phyloP scores from a whole-genome alignment of 2,329 filamentous ascomycete species.

The Macrophomina pseudophaseolina region DNA sequence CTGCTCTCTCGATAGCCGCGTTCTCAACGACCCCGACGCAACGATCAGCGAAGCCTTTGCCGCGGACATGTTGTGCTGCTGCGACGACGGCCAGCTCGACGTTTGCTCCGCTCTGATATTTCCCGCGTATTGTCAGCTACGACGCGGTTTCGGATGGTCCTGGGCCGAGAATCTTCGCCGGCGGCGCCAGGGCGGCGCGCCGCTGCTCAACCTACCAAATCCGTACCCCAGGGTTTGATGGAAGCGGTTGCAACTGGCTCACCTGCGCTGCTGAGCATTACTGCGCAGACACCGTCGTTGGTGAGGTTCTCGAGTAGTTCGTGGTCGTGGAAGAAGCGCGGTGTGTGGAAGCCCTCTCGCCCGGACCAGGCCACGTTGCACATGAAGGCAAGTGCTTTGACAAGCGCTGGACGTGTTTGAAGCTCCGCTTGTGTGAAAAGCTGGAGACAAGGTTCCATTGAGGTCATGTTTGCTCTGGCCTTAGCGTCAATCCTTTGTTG shows the following conservation, averaged over 20 bases:
- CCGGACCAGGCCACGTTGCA: background rate
- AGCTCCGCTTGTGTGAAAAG: background rate
- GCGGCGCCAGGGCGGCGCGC: too few relatives aligned
- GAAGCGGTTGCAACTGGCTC: slow-evolving; percentile 3
- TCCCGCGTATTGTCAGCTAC: too few relatives aligned
- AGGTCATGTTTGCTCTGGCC: background rate
- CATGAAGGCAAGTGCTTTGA: background rate
- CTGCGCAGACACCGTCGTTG: background rate
- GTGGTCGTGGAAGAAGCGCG: background rate
- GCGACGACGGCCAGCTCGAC: background rate
- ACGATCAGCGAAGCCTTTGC: background rate
- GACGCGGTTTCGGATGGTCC: too few relatives aligned
- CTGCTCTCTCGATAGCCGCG: background rate
- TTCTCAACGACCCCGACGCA: background rate
- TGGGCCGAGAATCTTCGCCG: too few relatives aligned
- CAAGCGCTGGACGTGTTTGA: background rate
- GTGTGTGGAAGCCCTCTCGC: background rate
- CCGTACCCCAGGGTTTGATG: background rate
- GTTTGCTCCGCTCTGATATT: background rate
- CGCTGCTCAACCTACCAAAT: background rate
- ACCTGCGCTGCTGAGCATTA: background rate
- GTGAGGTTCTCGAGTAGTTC: background rate
- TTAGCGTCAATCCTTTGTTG: background rate
- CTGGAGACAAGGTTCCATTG: background rate
- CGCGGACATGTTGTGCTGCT: background rate